Evolutionary conservation across 2,329 filamentous ascomycete species (phyloP).

Genomic region (Dothistroma septosporum): DNA sequence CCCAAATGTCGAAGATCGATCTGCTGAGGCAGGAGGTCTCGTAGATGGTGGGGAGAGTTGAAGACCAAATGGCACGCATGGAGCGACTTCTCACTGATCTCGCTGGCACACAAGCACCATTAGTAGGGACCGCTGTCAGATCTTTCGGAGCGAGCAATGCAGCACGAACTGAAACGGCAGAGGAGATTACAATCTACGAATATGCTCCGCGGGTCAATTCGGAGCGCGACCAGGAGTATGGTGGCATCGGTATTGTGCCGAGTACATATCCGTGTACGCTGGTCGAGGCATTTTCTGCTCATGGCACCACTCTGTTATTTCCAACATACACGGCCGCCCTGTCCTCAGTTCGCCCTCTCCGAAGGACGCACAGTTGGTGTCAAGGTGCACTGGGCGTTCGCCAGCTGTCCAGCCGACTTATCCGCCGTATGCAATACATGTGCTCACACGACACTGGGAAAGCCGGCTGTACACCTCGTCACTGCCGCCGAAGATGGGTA

Average conservation of each 20-base stretch:
- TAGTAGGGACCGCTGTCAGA: background rate
- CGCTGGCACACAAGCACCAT: background rate
- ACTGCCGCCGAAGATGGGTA: too few species aligned
- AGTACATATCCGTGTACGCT: background rate
- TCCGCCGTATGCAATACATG: too few species aligned
- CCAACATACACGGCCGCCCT: too few species aligned
- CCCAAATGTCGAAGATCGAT: constrained; percentile 10
- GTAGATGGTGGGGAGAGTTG: constrained; percentile 2
- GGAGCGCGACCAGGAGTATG: background rate
- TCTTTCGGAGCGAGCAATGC: background rate
- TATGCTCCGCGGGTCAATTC: constrained; percentile 3
- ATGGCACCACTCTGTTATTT: too few species aligned
- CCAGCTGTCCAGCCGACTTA: too few species aligned
- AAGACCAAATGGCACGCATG: constrained; percentile 9
- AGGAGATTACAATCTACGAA: constrained; percentile 2
- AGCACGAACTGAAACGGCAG: background rate
- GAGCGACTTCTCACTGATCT: constrained; percentile 6
- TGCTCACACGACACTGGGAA: too few species aligned
- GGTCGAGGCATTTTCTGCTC: too few species aligned
- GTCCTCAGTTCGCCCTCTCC: too few species aligned
- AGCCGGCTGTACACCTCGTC: too few species aligned
- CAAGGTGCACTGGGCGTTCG: too few species aligned
- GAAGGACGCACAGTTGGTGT: too few species aligned
- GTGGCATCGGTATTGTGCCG: constrained; percentile 12
- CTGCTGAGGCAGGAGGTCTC: constrained; percentile 11